A percentile compares a stretch with the other conserved stretches of the same genome.
These are phyloP conservation scores for Raddia guianensis DNA, from an alignment of 176 grass and related monocot species.

Conservation along the genomic window DNA sequence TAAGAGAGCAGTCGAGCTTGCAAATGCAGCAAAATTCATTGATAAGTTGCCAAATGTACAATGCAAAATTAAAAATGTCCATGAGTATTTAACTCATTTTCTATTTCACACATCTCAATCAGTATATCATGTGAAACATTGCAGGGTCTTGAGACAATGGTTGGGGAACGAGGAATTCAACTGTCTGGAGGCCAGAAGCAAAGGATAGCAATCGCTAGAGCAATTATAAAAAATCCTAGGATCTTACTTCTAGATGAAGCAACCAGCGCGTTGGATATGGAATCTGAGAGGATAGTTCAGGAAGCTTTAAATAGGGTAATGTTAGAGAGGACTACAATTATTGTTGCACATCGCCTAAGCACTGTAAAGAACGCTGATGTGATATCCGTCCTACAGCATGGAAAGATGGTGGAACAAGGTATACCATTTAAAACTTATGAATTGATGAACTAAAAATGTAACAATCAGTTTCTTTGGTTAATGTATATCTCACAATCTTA, in stretches of 20 bases:
- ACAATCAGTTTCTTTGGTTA: conserved; percentile 2
- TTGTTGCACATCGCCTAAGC: conserved; percentile 87
- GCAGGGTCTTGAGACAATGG: conserved; percentile 77
- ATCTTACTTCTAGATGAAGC: conserved; percentile 95
- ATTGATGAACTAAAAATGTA: background rate
- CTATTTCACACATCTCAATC: conserved; percentile 16
- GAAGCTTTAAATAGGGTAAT: conserved; percentile 81
- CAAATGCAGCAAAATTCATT: conserved; percentile 85
- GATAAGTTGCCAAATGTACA: conserved; percentile 88
- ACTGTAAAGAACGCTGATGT: conserved; percentile 79
- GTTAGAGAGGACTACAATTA: conserved; percentile 79
- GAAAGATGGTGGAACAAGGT: conserved; percentile 97
- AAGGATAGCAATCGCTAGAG: conserved; percentile 91
- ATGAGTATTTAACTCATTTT: conserved; percentile 15
- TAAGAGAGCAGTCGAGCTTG: conserved; percentile 57
- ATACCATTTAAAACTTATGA: conserved; percentile 22
- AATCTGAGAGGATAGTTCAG: conserved; percentile 84
- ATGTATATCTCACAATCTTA: background rate
- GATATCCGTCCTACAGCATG: conserved; percentile 77
- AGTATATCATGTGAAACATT: conserved; percentile 32
- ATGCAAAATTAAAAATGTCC: conserved; percentile 16
- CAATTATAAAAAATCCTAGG: conserved; percentile 78
- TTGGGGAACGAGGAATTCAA: conserved; percentile 86
- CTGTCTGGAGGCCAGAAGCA: conserved; percentile 93
- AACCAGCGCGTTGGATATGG: conserved; percentile 84